These are phyloP conservation scores for Combretum micranthum DNA, from an alignment of 345 rosid genomes.

Conservation along the genomic window DNA sequence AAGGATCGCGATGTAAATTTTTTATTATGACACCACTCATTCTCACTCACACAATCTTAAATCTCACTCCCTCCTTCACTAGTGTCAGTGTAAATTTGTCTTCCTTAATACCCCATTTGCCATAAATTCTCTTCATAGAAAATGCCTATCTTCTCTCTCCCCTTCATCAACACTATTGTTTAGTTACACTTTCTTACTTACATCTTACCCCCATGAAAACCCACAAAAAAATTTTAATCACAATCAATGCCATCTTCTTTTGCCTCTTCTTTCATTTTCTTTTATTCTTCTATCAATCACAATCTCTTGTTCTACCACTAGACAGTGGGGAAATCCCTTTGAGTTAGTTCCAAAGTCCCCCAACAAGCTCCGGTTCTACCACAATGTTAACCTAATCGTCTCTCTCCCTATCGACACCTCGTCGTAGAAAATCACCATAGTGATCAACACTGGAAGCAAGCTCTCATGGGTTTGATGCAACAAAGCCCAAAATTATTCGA, in stretches of 20 bases:
- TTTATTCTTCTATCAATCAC: conserved; percentile 14
- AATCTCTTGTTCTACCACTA: conserved; percentile 48
- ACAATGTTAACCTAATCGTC: conserved; percentile 72
- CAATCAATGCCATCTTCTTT: background rate
- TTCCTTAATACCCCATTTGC: no score
- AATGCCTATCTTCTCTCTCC: no score
- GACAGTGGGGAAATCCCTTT: conserved; percentile 36
- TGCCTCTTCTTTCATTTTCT: conserved; percentile 10
- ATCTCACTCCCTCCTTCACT: no score
- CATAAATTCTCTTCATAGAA: no score
- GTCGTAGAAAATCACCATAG: conserved; percentile 84
- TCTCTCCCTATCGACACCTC: conserved; percentile 74
- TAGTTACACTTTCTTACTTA: no score
- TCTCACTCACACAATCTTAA: no score
- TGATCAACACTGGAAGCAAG: conserved; percentile 86
- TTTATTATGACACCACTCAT: no score
- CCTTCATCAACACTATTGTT: no score
- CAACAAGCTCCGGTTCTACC: conserved; percentile 71
- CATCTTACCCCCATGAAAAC: no score
- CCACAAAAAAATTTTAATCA: no score
- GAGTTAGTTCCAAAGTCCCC: conserved; percentile 38
- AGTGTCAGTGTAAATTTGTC: no score
- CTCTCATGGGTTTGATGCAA: conserved; percentile 88
- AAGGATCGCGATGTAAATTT: no score
- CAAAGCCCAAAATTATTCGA: conserved; percentile 26